Evolutionary conservation across 2,329 filamentous ascomycete species (phyloP), one percentile per base, ranked within the genome.

Genomic region (Colletotrichum somersetense): DNA sequence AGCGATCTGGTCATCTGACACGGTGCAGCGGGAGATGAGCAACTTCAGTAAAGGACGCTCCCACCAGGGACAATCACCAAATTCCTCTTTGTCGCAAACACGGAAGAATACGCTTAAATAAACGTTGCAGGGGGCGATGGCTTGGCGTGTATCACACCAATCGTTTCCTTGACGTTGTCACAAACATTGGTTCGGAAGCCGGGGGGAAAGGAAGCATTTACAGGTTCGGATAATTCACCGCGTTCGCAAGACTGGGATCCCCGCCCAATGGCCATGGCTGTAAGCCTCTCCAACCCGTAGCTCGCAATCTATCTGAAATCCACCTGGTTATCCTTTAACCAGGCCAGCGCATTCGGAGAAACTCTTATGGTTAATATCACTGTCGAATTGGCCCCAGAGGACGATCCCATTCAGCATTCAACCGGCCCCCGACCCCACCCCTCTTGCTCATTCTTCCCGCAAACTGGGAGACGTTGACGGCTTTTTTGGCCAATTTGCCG

Each of bases 291-390:
- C 48, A 10, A 8, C n/a, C 12, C 6, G 20, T 16, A 26, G 20
- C 33, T 23, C 33, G 46, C 70, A 72, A 70, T 72, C 46, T 72
- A 72, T 70, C 56, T 23, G 59, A 61, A 23, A 30, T 46, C 33
- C 42, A 33, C 44, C 14, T 38, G 23, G 23, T 30, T 14, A 10
- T 11, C 50, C 5, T 52, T 18, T n/a, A 20, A 46, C 46, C 46
- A 48, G 8, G 46, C n/a, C 46, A 20, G 50, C 26, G 7, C 50
- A 26, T 59, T 26, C 23, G 50, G 42, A 50, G 16, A 23, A 38
- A 50, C 20, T 16, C 14, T n/a, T 48, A 33, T 42, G 62, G 40
- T 48, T 70, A 70, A 70, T 56, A 23, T 50, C 59, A 50, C 30
- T 44, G 16, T 42, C 46, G 5, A 2, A 52, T 33, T 33, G 23